phyloP scores from a whole-genome alignment of 139 green algal species.

The Medakamo hakoo region DNA sequence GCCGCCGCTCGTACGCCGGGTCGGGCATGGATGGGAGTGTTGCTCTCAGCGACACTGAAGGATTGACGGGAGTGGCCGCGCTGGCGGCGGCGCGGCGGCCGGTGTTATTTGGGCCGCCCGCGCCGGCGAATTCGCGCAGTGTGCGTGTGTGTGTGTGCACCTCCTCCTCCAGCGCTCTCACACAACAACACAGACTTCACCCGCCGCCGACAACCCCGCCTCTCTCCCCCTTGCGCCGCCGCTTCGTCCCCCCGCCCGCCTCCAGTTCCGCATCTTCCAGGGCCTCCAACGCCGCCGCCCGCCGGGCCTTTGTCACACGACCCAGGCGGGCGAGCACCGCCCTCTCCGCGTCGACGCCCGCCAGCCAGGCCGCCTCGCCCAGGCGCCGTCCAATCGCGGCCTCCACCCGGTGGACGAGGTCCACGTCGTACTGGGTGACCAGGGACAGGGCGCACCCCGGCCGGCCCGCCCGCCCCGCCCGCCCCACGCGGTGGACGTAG shows the following conservation, averaged over 20 bases:
- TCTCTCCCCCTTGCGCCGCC: not conserved
- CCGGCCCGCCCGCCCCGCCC: conserved; percentile 66
- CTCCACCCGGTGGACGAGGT: conserved; percentile 45
- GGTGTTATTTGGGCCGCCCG: too few species aligned
- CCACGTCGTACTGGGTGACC: conserved; percentile 74
- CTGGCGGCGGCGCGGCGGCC: too few species aligned
- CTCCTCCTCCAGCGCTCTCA: too few species aligned
- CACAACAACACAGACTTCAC: too few species aligned
- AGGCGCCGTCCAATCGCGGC: conserved; percentile 40
- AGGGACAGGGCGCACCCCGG: conserved; percentile 73
- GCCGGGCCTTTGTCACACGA: conserved; percentile 9
- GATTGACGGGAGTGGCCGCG: too few species aligned
- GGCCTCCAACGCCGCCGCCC: not conserved
- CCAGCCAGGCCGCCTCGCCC: conserved; percentile 29
- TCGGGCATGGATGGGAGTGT: too few species aligned
- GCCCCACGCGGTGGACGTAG: conserved; percentile 80
- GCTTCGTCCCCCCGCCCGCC: not conserved
- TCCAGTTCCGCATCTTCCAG: not conserved
- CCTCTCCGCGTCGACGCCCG: too few species aligned
- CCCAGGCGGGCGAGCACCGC: conserved; percentile 71
- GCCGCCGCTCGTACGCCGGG: not conserved
- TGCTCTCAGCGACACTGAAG: too few species aligned
- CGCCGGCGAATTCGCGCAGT: too few species aligned
- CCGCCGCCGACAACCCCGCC: too few species aligned
- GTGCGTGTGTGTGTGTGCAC: not conserved